These are phyloP conservation scores for Colletotrichum sidae DNA, from an alignment of 2,329 filamentous ascomycete species.

Conservation along the genomic window DNA sequence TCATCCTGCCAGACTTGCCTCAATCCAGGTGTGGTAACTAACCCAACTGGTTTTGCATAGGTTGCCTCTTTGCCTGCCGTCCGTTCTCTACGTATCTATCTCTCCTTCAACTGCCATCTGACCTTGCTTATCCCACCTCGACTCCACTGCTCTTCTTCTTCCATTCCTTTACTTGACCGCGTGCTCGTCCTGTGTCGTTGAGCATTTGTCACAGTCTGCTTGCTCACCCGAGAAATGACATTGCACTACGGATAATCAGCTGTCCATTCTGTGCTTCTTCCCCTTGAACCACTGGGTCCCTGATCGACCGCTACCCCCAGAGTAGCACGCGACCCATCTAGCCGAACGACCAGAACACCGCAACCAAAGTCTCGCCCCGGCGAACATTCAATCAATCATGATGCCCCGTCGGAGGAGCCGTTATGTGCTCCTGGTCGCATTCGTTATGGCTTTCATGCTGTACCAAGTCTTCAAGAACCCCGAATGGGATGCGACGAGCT, in stretches of 20 bases:
- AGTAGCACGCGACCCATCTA: constrained; percentile 28
- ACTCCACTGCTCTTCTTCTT: constrained; percentile 12
- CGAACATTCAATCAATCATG: constrained; percentile 37
- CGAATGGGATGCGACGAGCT: constrained; percentile 44
- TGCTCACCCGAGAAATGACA: constrained; percentile 28
- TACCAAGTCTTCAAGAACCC: constrained; percentile 61
- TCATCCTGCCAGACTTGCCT: not conserved
- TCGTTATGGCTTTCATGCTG: constrained; percentile 65
- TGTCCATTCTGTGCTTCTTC: constrained; percentile 11
- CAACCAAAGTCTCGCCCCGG: constrained; percentile 22
- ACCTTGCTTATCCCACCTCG: constrained; percentile 5
- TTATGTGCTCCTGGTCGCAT: constrained; percentile 67
- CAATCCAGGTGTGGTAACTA: not conserved
- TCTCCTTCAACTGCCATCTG: constrained; percentile 19
- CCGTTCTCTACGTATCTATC: constrained; percentile 27
- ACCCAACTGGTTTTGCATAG: not conserved
- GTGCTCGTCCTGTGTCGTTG: not conserved
- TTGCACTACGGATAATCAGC: constrained; percentile 5
- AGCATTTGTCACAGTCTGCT: not conserved
- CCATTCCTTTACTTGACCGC: constrained; percentile 15
- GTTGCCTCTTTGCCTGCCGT: constrained; percentile 6
- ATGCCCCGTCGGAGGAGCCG: constrained; percentile 74
- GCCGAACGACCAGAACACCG: not conserved
- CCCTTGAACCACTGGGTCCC: constrained; percentile 17
- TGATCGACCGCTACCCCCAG: constrained; percentile 22